Evolutionary conservation across 73 alveolate species (phyloP).

Genomic region (Paramecium sexaurelia): DNA sequence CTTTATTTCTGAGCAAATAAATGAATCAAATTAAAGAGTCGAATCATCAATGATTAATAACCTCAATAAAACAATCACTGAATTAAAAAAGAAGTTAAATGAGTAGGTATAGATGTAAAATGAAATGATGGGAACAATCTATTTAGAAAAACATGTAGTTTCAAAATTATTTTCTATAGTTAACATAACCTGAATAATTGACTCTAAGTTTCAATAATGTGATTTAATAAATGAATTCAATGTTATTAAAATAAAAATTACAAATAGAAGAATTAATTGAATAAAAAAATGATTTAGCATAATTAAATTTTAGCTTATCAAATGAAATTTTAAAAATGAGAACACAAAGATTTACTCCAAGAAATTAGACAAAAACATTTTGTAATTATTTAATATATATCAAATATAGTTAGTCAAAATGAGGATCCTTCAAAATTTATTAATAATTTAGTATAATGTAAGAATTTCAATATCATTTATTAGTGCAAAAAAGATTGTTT

Average conservation of each 20-base stretch:
- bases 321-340: slow-evolving; percentile 49
- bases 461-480: not conserved
- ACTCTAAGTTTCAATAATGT: not conserved
- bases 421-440: slow-evolving; percentile 52
- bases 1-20: slow-evolving; percentile 18
- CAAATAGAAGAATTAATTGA: slow-evolving; percentile 26
- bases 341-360: slow-evolving; percentile 55
- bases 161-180: not conserved
- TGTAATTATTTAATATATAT: not conserved
- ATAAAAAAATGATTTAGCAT: slow-evolving; percentile 44
- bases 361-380: slow-evolving; percentile 8
- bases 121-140: not conserved
- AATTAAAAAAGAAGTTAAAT: not conserved
- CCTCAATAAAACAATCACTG: not conserved
- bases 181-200: not conserved
- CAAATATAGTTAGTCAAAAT: not conserved
- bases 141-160: slow-evolving; percentile 42
- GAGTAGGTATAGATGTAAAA: not conserved
- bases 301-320: slow-evolving; percentile 48
- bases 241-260: slow-evolving; percentile 28
- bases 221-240: slow-evolving; percentile 32
- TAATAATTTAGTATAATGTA: slow-evolving; percentile 48
- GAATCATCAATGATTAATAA: not conserved
- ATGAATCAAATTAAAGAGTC: slow-evolving; percentile 21
- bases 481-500: slow-evolving; percentile 38